Conservation (phyloP, 2,329 filamentous ascomycete species). For the Orbilia javanica region DNA sequence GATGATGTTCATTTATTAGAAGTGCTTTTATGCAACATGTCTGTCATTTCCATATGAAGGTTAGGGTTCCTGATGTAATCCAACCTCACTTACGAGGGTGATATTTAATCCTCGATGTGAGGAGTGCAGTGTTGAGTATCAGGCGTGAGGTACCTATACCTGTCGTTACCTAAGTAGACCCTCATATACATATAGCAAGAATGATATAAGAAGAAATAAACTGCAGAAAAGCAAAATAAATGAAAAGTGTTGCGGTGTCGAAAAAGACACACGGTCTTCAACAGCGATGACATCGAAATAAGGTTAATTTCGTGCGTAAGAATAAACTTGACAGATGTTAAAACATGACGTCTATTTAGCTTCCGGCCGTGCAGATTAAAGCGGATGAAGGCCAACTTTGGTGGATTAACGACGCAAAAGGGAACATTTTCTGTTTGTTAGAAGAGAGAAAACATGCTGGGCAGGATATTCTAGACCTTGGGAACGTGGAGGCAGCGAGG, state of each 20-base stretch:
- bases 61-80: slow-evolving; percentile 20
- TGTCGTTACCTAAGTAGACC: not conserved
- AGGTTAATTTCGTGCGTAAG: slow-evolving; percentile 44
- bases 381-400: slow-evolving; percentile 18
- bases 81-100: slow-evolving; percentile 1
- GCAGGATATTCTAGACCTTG: not conserved
- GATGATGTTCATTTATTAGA: not conserved
- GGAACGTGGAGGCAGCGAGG: slow-evolving; percentile 4
- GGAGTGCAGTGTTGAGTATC: slow-evolving; percentile 16
- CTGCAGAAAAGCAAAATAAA: not conserved
- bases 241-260: slow-evolving; percentile 30
- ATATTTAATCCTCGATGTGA: slow-evolving; percentile 10
- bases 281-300: slow-evolving; percentile 48
- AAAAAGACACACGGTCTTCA: slow-evolving; percentile 23
- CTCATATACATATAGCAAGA: no score
- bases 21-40: not conserved
- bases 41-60: not conserved
- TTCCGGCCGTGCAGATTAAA: slow-evolving; percentile 30
- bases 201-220: not conserved
- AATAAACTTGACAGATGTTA: slow-evolving; percentile 16
- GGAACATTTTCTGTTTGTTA: slow-evolving; percentile 27
- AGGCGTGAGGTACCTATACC: not conserved
- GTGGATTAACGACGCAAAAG: slow-evolving; percentile 36
- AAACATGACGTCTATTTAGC: not conserved
- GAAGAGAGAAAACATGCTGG: slow-evolving; percentile 21